Base-by-base conservation (phyloP, 768 basidiomycete species). In the Mycena galopus region DNA sequence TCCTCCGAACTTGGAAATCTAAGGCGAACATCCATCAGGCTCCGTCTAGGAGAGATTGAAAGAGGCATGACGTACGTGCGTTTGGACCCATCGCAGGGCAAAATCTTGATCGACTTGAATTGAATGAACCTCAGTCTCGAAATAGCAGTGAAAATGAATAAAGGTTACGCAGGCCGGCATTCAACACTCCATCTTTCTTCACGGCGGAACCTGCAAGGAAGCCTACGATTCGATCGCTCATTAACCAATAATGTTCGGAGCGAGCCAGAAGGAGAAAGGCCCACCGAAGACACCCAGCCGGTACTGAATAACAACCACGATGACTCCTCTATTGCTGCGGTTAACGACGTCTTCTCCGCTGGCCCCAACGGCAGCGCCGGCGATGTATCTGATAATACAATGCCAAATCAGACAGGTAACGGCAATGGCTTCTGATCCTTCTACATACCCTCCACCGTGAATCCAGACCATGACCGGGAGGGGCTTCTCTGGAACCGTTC, bases 151-250 rank as follows among this genome's bases (percentile, higher is more conserved):
- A 39, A 35, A 42, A 23, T 23, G 27, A 4, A 25, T 32, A n/a
- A 51, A 39, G 25, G 16, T 51, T 39, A 72, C 81, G 63, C 69
- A 78, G 67, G 50, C 83, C 82, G 11, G 80, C 81, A 35, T 84
- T 84, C 65, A 82, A 75, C 0, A 51, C 77, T 8, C 83, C 83
- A 16, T 77, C 67, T 5, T 76, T 63, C 66, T 84, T 82, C 4
- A 84, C 78, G 32, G 67, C 75, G 25, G 68, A 44, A 9, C 83
- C 82, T 29, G 84, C 32, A 21, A 84, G 76, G 74, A 84, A 84
- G 7, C 84, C 82, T 77, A 60, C 12, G 11, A 35, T 27, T 14
- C 56, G 47, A 9, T 47, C 7, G 37, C 27, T 25, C 11, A 29
- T 33, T 50, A 23, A n/a, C n/a, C n/a, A n/a, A n/a, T n/a, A n/a